phyloP scores from a whole-genome alignment of 1,139 yeast genomes.

The Sporopachydermia cereana region DNA sequence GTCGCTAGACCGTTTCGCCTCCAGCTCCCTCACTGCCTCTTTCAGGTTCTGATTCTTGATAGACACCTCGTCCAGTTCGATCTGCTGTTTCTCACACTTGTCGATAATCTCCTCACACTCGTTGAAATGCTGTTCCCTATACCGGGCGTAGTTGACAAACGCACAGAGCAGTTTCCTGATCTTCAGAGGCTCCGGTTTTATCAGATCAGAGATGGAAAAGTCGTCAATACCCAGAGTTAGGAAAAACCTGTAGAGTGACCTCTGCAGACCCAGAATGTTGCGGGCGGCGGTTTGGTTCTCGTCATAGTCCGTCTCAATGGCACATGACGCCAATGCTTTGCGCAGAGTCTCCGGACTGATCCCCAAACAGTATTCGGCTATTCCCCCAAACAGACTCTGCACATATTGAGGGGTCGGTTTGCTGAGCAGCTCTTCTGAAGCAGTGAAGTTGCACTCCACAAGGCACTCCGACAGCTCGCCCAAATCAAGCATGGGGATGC shows the following conservation, averaged over 20 bases:
- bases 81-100: constrained; percentile 42
- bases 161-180: constrained; percentile 64
- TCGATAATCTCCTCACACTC: constrained; percentile 54
- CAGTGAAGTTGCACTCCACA: constrained; percentile 50
- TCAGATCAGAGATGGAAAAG: constrained; percentile 57
- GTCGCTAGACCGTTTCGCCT: constrained; percentile 16
- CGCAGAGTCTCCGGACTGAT: constrained; percentile 38
- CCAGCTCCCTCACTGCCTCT: constrained; percentile 20
- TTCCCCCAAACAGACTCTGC: constrained; percentile 52
- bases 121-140: constrained; percentile 63
- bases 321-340: constrained; percentile 19
- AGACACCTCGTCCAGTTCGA: constrained; percentile 22
- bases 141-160: constrained; percentile 74
- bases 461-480: constrained; percentile 53
- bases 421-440: constrained; percentile 48
- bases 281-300: constrained; percentile 22
- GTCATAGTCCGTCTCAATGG: constrained; percentile 18
- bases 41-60: constrained; percentile 34
- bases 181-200: constrained; percentile 59
- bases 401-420: constrained; percentile 60
- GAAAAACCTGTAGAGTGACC: constrained; percentile 51
- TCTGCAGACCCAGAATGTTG: constrained; percentile 41
- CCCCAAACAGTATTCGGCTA: constrained; percentile 60
- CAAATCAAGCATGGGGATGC: constrained; percentile 57
- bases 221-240: constrained; percentile 69